Evolutionary conservation across 2,329 filamentous ascomycete genomes (phyloP).

Genomic region (Colletotrichum limetticola): DNA sequence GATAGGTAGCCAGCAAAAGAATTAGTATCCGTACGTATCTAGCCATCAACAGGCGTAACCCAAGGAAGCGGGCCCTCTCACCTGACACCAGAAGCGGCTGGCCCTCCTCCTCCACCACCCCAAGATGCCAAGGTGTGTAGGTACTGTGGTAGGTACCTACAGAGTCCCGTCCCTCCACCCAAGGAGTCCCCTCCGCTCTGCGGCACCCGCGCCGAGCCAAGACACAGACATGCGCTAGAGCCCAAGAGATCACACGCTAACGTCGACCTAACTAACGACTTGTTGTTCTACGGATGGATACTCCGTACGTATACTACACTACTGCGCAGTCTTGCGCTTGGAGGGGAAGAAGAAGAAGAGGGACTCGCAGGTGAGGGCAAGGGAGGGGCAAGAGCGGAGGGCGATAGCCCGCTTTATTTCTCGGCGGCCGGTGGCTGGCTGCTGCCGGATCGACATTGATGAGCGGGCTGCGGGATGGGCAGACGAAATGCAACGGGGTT

Average conservation of each 20-base stretch:
- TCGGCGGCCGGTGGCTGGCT: slow-evolving; percentile 22
- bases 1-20: neutral
- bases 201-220: neutral
- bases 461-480: neutral
- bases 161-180: too few species aligned
- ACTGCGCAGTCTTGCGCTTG: neutral
- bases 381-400: neutral
- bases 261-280: neutral
- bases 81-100: slow-evolving; percentile 17
- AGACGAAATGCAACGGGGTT: slow-evolving; percentile 19
- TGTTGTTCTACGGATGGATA: neutral
- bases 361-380: neutral
- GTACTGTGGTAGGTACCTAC: too few species aligned
- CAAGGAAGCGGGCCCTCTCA: neutral
- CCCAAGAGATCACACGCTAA: neutral
- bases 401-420: neutral
- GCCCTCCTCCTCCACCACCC: neutral
- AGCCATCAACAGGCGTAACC: neutral
- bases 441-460: slow-evolving; percentile 30
- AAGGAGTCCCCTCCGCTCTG: neutral
- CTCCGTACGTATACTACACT: neutral
- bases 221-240: neutral
- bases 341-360: neutral
- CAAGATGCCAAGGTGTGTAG: too few species aligned
- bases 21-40: slow-evolving; percentile 4